Percentiles rank a stretch among this genome's conserved stretches.
Evolutionary conservation across 257 asterid genomes (phyloP).

Genomic region (Lantana camara): DNA sequence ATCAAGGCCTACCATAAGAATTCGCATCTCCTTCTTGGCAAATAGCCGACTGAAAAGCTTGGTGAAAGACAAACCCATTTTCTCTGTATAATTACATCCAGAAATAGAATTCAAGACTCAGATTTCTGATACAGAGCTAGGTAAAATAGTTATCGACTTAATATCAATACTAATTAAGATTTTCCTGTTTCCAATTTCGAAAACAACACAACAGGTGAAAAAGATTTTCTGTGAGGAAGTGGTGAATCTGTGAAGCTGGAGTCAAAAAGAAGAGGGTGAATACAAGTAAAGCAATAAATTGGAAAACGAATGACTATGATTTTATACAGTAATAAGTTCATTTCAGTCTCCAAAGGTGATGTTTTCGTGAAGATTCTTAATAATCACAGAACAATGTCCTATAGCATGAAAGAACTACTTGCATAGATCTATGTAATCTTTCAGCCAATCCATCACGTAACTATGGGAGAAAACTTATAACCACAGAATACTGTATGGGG

Average conservation of each 20-base stretch:
- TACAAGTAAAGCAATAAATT: neutral
- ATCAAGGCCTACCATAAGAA: conserved; percentile 85
- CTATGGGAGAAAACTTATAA: neutral
- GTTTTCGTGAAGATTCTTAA: neutral
- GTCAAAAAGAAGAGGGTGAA: neutral
- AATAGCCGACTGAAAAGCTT: conserved; percentile 78
- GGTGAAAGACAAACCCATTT: conserved; percentile 80
- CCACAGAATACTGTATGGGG: too few relatives aligned
- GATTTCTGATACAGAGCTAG: too few relatives aligned
- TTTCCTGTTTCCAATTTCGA: neutral
- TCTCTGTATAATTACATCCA: conserved; percentile 37
- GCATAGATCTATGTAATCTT: neutral
- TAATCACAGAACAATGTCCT: neutral
- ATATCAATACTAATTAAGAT: neutral
- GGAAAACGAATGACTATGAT: neutral
- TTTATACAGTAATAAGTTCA: neutral
- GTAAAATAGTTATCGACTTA: neutral
- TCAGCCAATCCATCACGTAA: neutral
- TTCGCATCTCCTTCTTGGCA: conserved; percentile 85
- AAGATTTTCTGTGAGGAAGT: neutral
- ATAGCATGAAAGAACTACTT: neutral
- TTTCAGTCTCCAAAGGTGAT: neutral
- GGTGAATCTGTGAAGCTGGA: neutral
- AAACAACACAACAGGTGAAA: neutral
- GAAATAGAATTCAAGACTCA: conserved; percentile 11